Base-by-base conservation (phyloP, 2,329 filamentous ascomycete genomes). In the Curvularia verruculosa region DNA sequence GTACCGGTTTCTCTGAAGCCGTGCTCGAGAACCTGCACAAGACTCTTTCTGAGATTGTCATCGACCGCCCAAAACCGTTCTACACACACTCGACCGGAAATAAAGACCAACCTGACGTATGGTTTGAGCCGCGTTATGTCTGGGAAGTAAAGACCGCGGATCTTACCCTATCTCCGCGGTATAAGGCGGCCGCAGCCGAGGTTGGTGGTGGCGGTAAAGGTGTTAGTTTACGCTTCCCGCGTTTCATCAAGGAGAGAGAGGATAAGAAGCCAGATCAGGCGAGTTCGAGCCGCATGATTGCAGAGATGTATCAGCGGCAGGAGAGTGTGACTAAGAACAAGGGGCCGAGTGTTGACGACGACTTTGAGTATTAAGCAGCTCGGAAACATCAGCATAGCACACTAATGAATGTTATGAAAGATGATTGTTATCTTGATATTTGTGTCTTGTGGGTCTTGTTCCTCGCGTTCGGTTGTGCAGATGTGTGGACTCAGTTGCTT, bases 101-200 rank as follows among this genome's bases (percentile, higher is more conserved):
- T 48, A 94, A 96, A 78, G 92, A 98, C 74, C 95, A 99, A 75
- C 95, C 95, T 1, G 95, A 99, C 75, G 92, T 99, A 36, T 99
- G 95, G 95, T 95, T 99, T 74, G 95, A 99, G 82, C 91, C 95
- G 13, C 87, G 88, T 40, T 89, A 89, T 69, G 95, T 99, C 1
- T 99, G 95, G 95, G 95, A 99, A 78, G 93, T 99, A 66, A 96
- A 94, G 81, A 96, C 94, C 12, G 95, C 95, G 1, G 95, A 99
- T 81, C 78, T 99, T 68, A 98, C 95, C 1, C 84, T 99, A 21
- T 94, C 89, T 66, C 95, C 95, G 24, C 83, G 93, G 37, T 99
- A 99, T 79, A 92, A 93, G 78, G 95, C 95, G n/a, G 95, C 91
- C 0, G 86, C 86, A 45, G 87, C 89, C 66, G 91, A 96, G 73